These are phyloP conservation scores for Sugiyamaella paludigena DNA, from an alignment of 1,139 yeast species.

Conservation along the genomic window DNA sequence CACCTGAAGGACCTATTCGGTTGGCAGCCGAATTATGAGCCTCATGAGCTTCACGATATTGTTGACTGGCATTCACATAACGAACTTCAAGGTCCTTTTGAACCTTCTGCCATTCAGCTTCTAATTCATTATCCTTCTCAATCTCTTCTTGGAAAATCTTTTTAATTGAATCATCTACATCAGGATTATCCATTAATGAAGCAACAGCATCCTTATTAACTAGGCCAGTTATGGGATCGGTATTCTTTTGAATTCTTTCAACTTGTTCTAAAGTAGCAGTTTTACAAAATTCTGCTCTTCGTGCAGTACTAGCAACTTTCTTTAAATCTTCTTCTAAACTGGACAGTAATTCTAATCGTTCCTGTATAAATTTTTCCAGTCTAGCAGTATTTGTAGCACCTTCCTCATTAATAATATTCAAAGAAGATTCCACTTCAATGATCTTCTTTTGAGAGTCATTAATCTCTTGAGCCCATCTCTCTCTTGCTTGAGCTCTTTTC, in stretches of 20 bases:
- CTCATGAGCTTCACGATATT: slow-evolving; percentile 34
- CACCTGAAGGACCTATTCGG: slow-evolving; percentile 10
- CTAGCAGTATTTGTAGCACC: slow-evolving; percentile 17
- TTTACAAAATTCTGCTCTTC: slow-evolving; percentile 23
- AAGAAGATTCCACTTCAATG: slow-evolving; percentile 20
- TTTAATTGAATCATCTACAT: slow-evolving; percentile 24
- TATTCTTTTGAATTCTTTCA: slow-evolving; percentile 21
- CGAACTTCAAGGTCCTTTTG: slow-evolving; percentile 38
- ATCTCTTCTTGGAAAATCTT: slow-evolving; percentile 25
- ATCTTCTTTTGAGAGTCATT: slow-evolving; percentile 21
- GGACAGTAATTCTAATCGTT: slow-evolving; percentile 31
- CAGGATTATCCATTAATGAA: slow-evolving; percentile 24
- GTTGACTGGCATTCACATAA: slow-evolving; percentile 34
- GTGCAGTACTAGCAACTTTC: slow-evolving; percentile 25
- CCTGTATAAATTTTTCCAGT: slow-evolving; percentile 17
- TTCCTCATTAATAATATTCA: slow-evolving; percentile 17
- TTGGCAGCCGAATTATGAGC: slow-evolving; percentile 18
- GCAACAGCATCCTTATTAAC: slow-evolving; percentile 25
- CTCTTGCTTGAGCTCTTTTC: slow-evolving; percentile 21
- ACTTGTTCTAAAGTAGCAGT: slow-evolving; percentile 24
- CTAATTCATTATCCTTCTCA: slow-evolving; percentile 29
- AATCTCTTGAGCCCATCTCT: slow-evolving; percentile 27
- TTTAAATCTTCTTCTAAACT: slow-evolving; percentile 44
- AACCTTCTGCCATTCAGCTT: slow-evolving; percentile 34
- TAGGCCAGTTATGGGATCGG: slow-evolving; percentile 28